Percentiles rank a stretch among this genome's conserved stretches.
phyloP scores from a whole-genome alignment of 208 protist species.

The Wallacemonas sp. region DNA sequence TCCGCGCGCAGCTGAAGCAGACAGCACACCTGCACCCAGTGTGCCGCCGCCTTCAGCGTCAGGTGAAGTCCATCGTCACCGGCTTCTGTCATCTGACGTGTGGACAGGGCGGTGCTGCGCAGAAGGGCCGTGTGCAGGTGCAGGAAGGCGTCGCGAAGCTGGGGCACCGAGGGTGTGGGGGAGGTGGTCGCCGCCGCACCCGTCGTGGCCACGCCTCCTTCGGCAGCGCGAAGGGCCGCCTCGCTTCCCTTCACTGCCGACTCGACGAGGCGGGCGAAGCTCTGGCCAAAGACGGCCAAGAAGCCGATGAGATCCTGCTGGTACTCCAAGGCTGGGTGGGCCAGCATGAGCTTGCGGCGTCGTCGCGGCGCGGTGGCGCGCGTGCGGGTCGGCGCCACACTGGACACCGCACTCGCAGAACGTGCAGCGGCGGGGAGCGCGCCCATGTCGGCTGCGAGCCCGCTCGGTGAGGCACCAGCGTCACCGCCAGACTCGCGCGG shows the following conservation, averaged over 20 bases:
- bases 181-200: not conserved
- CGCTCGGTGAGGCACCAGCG: no score
- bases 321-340: conserved; percentile 6
- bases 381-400: not conserved
- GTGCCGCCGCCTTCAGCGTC: conserved; percentile 26
- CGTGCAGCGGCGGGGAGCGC: no score
- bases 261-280: conserved; percentile 26
- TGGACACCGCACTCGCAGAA: not conserved
- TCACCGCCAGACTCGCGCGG: no score
- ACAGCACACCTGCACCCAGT: conserved; percentile 27
- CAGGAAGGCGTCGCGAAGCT: conserved; percentile 14
- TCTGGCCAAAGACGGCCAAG: conserved; percentile 38
- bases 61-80: conserved; percentile 32
- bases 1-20: conserved; percentile 14
- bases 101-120: conserved; percentile 19
- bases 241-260: not conserved
- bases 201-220: not conserved
- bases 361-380: not conserved
- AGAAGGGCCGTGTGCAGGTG: conserved; percentile 23
- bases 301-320: conserved; percentile 24
- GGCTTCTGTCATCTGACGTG: conserved; percentile 1
- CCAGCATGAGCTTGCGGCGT: not conserved
- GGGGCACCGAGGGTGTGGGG: not conserved
- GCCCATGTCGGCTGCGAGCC: no score
- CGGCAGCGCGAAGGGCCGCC: not conserved